Conservation (phyloP, 164 flowering plant species). For the Vitis rotundifolia region DNA sequence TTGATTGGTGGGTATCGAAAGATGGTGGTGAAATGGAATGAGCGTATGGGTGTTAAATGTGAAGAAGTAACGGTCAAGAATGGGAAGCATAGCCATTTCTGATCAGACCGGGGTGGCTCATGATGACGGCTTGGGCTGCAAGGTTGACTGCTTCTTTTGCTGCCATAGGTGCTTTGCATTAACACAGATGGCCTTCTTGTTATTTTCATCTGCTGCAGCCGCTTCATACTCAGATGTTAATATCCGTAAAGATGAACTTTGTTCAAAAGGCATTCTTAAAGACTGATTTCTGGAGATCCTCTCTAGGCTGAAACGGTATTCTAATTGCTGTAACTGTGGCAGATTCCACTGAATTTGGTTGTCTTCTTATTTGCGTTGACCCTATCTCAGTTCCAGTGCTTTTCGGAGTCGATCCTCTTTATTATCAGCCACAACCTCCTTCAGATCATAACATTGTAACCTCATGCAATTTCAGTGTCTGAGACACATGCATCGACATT, state of each 20-base stretch:
- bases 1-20: too few species aligned
- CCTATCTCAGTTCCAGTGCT: constrained; percentile 68
- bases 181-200: too few species aligned
- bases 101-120: too few species aligned
- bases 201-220: constrained; percentile 6
- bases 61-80: too few species aligned
- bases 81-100: too few species aligned
- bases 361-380: constrained; percentile 12
- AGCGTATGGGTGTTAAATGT: too few species aligned
- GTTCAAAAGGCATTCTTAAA: constrained; percentile 14
- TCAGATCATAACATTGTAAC: constrained; percentile 94
- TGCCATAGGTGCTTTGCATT: too few species aligned
- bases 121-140: too few species aligned
- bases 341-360: constrained; percentile 16
- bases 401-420: constrained; percentile 86
- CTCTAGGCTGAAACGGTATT: constrained; percentile 15
- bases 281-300: constrained; percentile 13
- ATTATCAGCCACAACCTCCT: constrained; percentile 95
- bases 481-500: constrained; percentile 85
- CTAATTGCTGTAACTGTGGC: constrained; percentile 11
- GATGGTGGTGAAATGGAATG: too few species aligned
- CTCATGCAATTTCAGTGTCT: constrained; percentile 50
- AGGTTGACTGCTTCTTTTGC: too few species aligned
- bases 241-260: constrained; percentile 24
- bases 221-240: constrained; percentile 32